These are phyloP conservation scores for Boletus smithii DNA, from an alignment of 1,284 basidiomycete genomes.

Conservation along the genomic window DNA sequence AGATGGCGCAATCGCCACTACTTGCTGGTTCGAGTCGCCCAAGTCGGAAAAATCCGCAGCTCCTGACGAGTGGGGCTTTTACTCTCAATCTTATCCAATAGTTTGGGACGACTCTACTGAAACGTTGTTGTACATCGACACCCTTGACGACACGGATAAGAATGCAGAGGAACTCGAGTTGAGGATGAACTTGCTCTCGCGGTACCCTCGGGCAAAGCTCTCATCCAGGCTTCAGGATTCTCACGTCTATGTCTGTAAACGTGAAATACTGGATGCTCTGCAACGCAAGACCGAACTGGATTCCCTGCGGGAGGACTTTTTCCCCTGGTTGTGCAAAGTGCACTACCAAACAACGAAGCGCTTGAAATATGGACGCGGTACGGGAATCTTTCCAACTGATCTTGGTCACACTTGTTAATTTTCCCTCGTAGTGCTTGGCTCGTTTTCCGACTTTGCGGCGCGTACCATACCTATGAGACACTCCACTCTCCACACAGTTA, in stretches of 20 bases:
- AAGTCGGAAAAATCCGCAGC: slow-evolving; percentile 52
- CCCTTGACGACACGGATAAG: slow-evolving; percentile 61
- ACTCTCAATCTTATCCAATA: slow-evolving; percentile 46
- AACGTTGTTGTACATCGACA: slow-evolving; percentile 71
- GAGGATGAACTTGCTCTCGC: slow-evolving; percentile 67
- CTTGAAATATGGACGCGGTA: slow-evolving; percentile 56
- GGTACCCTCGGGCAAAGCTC: slow-evolving; percentile 72
- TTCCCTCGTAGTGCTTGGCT: slow-evolving; percentile 20
- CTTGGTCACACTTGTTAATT: background rate
- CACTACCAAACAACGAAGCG: slow-evolving; percentile 66
- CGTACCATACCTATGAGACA: slow-evolving; percentile 49
- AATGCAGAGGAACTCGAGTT: slow-evolving; percentile 71
- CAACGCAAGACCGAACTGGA: slow-evolving; percentile 67
- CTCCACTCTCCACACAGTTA: slow-evolving; percentile 46
- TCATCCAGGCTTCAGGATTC: slow-evolving; percentile 77
- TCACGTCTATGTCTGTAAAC: slow-evolving; percentile 86
- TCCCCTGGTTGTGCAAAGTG: slow-evolving; percentile 86
- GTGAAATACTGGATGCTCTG: slow-evolving; percentile 70
- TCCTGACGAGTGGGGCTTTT: slow-evolving; percentile 64
- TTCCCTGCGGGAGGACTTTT: slow-evolving; percentile 81
- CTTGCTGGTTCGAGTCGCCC: slow-evolving; percentile 68
- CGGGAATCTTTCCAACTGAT: slow-evolving; percentile 10
- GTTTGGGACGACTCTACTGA: slow-evolving; percentile 63
- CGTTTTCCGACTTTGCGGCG: slow-evolving; percentile 15
- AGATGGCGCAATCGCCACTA: slow-evolving; percentile 69